Conservation (phyloP, 1,284 basidiomycete species). For the Ustilago loliicola region DNA sequence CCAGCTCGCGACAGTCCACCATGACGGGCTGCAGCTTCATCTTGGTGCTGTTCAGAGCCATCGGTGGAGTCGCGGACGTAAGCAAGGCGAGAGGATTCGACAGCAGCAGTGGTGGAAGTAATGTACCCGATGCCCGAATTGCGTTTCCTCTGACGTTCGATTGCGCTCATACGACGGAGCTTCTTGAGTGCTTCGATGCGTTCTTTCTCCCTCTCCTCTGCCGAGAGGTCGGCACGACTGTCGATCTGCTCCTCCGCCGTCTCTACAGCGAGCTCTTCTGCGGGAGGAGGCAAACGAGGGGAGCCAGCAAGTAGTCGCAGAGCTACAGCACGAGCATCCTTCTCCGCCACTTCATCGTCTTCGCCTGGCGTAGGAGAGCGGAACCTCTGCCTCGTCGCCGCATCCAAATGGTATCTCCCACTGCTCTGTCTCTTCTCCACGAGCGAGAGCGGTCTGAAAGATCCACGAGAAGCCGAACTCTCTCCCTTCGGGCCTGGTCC, state of each 20-base stretch:
- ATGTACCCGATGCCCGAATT: constrained; percentile 53
- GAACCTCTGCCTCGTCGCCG: constrained; percentile 25
- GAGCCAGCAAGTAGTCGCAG: constrained; percentile 41
- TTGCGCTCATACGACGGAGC: constrained; percentile 42
- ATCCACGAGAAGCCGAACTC: constrained; percentile 27
- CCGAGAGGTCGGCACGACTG: constrained; percentile 31
- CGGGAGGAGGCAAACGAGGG: constrained; percentile 16
- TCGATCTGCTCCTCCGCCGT: not conserved
- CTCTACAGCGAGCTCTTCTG: constrained; percentile 9
- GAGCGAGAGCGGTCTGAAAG: constrained; percentile 42
- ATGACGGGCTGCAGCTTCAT: constrained; percentile 6
- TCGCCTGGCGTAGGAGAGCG: constrained; percentile 42
- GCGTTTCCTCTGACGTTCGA: constrained; percentile 47
- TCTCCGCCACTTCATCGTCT: constrained; percentile 41
- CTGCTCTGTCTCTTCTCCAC: constrained; percentile 47
- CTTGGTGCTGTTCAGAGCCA: constrained; percentile 9
- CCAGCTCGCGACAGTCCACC: constrained; percentile 27
- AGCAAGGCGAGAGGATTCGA: constrained; percentile 18
- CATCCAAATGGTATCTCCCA: constrained; percentile 21
- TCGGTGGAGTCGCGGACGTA: constrained; percentile 23
- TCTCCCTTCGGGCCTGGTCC: not conserved
- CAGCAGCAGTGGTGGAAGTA: constrained; percentile 17
- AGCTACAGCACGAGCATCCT: constrained; percentile 46
- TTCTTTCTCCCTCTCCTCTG: constrained; percentile 47
- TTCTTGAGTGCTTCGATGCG: constrained; percentile 46